These are phyloP conservation scores for Phialocephala sp. DNA, from an alignment of 2,329 filamentous ascomycete species.

Conservation along the genomic window DNA sequence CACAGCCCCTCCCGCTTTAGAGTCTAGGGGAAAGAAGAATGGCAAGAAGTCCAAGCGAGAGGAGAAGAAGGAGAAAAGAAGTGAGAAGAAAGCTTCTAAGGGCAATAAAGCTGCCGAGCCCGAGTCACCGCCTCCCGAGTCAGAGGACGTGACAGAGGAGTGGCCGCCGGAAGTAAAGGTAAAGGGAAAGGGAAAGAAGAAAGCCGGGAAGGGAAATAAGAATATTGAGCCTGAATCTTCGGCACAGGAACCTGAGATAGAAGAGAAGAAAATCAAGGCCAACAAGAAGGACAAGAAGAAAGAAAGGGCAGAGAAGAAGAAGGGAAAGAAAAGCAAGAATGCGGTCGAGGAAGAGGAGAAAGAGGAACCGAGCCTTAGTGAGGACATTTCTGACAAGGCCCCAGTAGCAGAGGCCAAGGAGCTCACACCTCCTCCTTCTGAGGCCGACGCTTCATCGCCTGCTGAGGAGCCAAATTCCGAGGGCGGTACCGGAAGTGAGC, in stretches of 20 bases:
- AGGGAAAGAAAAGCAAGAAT: conserved; percentile 18
- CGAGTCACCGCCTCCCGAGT: not conserved
- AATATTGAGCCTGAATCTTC: conserved; percentile 12
- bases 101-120: conserved; percentile 3
- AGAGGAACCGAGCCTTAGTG: conserved; percentile 18
- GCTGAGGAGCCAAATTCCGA: conserved; percentile 19
- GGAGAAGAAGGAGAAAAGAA: conserved; percentile 25
- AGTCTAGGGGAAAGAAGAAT: conserved; percentile 23
- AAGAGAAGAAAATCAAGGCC: conserved; percentile 25
- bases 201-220: conserved; percentile 18
- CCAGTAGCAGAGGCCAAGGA: conserved; percentile 3
- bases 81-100: conserved; percentile 20
- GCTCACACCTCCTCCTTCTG: conserved; percentile 9
- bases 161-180: conserved; percentile 5
- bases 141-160: conserved; percentile 3
- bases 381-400: conserved; percentile 12
- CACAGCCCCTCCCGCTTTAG: conserved; percentile 23
- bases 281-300: conserved; percentile 25
- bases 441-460: conserved; percentile 14
- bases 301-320: conserved; percentile 16
- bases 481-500: conserved; percentile 4
- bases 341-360: conserved; percentile 22
- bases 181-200: conserved; percentile 23
- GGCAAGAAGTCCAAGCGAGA: conserved; percentile 30
- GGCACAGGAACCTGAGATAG: conserved; percentile 13